Percentiles rank a stretch among this genome's conserved stretches.
Evolutionary conservation across 352 stramenopile species (phyloP).

Genomic region (Globisporangium okanoganense): DNA sequence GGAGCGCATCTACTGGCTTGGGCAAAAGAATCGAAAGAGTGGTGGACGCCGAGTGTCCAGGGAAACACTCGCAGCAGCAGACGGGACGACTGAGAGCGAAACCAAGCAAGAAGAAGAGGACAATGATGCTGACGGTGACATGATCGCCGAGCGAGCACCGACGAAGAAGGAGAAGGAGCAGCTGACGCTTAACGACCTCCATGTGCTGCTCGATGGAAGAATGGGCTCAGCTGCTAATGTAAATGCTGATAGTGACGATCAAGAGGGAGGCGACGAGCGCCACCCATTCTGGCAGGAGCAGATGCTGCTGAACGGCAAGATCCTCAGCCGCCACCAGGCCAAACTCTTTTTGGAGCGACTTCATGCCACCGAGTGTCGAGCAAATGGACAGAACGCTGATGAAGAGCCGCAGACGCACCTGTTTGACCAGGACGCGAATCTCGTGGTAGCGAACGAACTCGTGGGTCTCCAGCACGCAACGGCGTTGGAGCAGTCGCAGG

Average conservation of each 20-base stretch:
- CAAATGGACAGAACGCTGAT: slow-evolving; percentile 5
- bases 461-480: background rate
- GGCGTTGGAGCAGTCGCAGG: slow-evolving; percentile 2
- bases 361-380: slow-evolving; percentile 27
- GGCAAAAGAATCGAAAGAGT: slow-evolving; percentile 21
- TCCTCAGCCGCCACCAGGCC: slow-evolving; percentile 24
- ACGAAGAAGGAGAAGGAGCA: slow-evolving; percentile 51
- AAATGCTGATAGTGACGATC: background rate
- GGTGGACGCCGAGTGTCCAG: background rate
- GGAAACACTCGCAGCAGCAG: background rate
- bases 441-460: slow-evolving; percentile 13
- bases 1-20: slow-evolving; percentile 75
- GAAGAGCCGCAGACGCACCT: slow-evolving; percentile 18
- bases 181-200: slow-evolving; percentile 48
- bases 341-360: slow-evolving; percentile 36
- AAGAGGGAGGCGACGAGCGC: background rate
- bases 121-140: slow-evolving; percentile 13
- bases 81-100: slow-evolving; percentile 1
- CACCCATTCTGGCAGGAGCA: slow-evolving; percentile 42
- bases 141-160: slow-evolving; percentile 29
- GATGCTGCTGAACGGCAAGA: slow-evolving; percentile 36
- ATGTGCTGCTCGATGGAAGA: slow-evolving; percentile 33
- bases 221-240: background rate
- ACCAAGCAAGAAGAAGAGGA: slow-evolving; percentile 17
- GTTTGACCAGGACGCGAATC: slow-evolving; percentile 22